Evolutionary conservation across 345 rosid species (phyloP).

Genomic region (Populus pruinosa): DNA sequence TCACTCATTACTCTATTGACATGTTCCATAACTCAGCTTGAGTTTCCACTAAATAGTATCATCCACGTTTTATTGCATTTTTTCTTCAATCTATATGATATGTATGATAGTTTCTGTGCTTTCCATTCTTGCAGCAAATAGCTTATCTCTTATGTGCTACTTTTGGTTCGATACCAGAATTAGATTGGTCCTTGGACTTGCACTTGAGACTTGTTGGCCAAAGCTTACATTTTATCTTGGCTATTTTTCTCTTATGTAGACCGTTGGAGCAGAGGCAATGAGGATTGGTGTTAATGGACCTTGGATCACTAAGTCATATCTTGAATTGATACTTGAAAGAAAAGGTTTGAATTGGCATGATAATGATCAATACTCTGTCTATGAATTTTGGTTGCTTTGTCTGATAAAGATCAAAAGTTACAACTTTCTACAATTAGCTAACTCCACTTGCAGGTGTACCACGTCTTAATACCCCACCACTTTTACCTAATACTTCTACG

Average conservation of each 20-base stretch:
- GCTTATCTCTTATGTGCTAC: neutral
- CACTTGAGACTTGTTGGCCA: neutral
- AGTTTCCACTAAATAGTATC: neutral
- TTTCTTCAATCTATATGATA: neutral
- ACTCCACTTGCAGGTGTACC: slow-evolving; percentile 76
- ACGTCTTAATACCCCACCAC: slow-evolving; percentile 93
- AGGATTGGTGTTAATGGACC: slow-evolving; percentile 73
- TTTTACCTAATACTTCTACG: slow-evolving; percentile 42
- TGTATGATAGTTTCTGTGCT: neutral
- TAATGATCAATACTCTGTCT: neutral
- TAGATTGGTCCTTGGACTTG: slow-evolving; percentile 2
- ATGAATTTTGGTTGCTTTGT: slow-evolving; percentile 20
- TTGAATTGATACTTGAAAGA: slow-evolving; percentile 91
- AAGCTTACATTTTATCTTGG: slow-evolving; percentile 8
- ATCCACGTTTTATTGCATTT: neutral
- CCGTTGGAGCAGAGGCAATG: slow-evolving; percentile 89
- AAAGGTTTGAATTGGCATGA: slow-evolving; percentile 52
- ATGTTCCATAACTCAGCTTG: neutral
- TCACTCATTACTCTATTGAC: neutral
- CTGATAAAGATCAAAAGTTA: slow-evolving; percentile 1
- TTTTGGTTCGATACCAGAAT: neutral
- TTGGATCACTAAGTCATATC: slow-evolving; percentile 95
- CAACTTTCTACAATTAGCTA: slow-evolving; percentile 23
- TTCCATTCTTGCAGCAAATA: neutral
- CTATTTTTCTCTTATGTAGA: slow-evolving; percentile 45